Evolutionary conservation across 148 eudicot species (phyloP), one percentile per base, ranked within the genome.

Genomic region (Spergularia bocconei): DNA sequence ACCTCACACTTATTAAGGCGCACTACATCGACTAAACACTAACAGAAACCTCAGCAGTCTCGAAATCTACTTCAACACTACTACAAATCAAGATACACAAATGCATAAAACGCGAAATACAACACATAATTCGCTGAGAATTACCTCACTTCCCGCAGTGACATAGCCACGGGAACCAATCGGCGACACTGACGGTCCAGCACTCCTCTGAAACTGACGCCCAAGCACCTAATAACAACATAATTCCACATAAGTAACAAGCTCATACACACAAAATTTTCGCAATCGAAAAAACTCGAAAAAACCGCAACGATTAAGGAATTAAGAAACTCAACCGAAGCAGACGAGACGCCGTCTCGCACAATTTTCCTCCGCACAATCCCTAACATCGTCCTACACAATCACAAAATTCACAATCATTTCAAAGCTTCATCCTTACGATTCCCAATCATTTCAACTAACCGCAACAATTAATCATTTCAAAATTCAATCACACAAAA

Each of bases 291-390:
- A 51, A n/a, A n/a, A n/a, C 48, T 25, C 52, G 20, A 33, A 13
- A 56, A 17, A 59, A 67, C 12, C 20, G 52, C 68, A 63, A 29
- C 25, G 62, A 44, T 11, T 29, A 4, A 21, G 16, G 67, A 62
- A 19, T 21, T 9, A 57, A 13, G 67, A 75, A 16, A 68, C 44
- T 44, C 19, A 20, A 69, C 75, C 64, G 61, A 71, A 72, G 51
- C 58, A 19, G 78, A 77, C 60, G 83, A 75, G 48, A 71, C 79
- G 19, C 72, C 70, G 16, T 70, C 66, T 11, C 83, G 79, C 25
- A 76, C 83, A 75, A 75, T 41, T 51, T 71, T 80, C 56, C 79
- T 71, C 60, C 83, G 83, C 58, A 67, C 75, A 80, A 80, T 70
- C 68, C 83, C 79, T 64, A 75, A 7, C 83, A 75, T 80, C 52